These are phyloP conservation scores for Soucietia sequanensis DNA, from an alignment of 805 yeast genomes.

Conservation along the genomic window DNA sequence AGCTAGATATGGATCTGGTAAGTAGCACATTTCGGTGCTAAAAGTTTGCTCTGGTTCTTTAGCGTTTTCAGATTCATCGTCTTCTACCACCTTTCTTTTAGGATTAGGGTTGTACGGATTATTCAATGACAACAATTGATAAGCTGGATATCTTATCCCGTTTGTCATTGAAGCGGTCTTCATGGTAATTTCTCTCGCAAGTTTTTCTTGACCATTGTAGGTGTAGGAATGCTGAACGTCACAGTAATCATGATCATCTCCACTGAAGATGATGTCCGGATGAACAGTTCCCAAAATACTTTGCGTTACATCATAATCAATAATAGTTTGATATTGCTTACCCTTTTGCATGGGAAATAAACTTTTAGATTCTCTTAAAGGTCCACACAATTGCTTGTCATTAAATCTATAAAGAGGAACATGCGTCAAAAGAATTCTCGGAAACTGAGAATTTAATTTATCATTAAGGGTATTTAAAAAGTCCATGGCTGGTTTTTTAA, in stretches of 20 bases:
- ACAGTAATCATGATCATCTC: slow-evolving; percentile 98
- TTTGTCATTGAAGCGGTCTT: slow-evolving; percentile 91
- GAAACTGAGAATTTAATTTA: slow-evolving; percentile 33
- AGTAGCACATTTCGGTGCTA: slow-evolving; percentile 50
- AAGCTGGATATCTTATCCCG: slow-evolving; percentile 84
- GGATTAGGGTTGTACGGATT: slow-evolving; percentile 34
- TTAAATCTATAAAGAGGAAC: slow-evolving; percentile 83
- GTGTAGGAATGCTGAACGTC: slow-evolving; percentile 56
- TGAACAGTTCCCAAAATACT: slow-evolving; percentile 54
- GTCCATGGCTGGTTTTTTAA: slow-evolving; percentile 47
- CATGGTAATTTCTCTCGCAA: slow-evolving; percentile 75
- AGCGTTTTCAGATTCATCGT: background rate
- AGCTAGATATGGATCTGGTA: slow-evolving; percentile 51
- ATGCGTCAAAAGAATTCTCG: slow-evolving; percentile 75
- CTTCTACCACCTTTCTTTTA: background rate
- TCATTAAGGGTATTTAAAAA: slow-evolving; percentile 44
- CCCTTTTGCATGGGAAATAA: slow-evolving; percentile 73
- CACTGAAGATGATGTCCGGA: slow-evolving; percentile 77
- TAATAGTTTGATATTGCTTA: slow-evolving; percentile 85
- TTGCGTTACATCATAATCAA: slow-evolving; percentile 58
- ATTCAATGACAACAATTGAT: slow-evolving; percentile 72
- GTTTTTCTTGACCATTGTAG: slow-evolving; percentile 15
- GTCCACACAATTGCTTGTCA: slow-evolving; percentile 66
- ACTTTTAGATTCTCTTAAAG: slow-evolving; percentile 63
- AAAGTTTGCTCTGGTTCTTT: slow-evolving; percentile 14